Evolutionary conservation across 1,284 basidiomycete species (phyloP), one percentile per base, ranked within the genome.

Genomic region (Malassezia arunalokei): DNA sequence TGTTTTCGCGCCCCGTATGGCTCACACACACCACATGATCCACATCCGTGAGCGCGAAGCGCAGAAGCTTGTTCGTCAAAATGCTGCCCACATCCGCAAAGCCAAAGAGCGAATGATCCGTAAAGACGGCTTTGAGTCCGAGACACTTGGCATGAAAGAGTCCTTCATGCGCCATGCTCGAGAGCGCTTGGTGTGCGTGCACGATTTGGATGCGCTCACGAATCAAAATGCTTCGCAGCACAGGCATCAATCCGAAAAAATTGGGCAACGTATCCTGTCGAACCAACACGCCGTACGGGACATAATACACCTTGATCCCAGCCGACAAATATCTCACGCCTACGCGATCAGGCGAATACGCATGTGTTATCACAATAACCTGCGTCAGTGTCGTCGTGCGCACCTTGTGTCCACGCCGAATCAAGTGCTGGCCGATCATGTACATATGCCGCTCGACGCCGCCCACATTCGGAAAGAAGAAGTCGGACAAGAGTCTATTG

Each of bases 361-460:
- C 84, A 68, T 98, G 94, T 0, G 92, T 95, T 57, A 98, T 86
- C 29, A 94, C 83, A 58, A 96, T 84, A 48, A 98, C 88, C 86
- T 91, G 4, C 14, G 17, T 24, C 32, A 44, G 47, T 20, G 28
- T 20, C 5, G 8, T 33, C 24, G 28, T 5, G 46, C 75, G 48
- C 66, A 85, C 88, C 76, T 87, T 90, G 74, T 98, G 90, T 1
- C 91, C 89, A 28, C 81, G 79, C 38, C 79, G 78, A 49, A 90
- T 80, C 44, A 98, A 81, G 51, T 85, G 83, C 39, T 65, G 63
- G 8, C 58, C 60, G 29, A 70, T 38, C 57, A 60, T 60, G 76
- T 89, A 95, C 46, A 96, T 91, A 74, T 96, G 90, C 58, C 83
- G 91, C 75, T 98, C 94, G 24, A 99, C 91, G 8, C 94, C 94